Evolutionary conservation across 2,329 filamentous ascomycete species (phyloP), one percentile per base, ranked within the genome.

Genomic region (Ilyonectria robusta): DNA sequence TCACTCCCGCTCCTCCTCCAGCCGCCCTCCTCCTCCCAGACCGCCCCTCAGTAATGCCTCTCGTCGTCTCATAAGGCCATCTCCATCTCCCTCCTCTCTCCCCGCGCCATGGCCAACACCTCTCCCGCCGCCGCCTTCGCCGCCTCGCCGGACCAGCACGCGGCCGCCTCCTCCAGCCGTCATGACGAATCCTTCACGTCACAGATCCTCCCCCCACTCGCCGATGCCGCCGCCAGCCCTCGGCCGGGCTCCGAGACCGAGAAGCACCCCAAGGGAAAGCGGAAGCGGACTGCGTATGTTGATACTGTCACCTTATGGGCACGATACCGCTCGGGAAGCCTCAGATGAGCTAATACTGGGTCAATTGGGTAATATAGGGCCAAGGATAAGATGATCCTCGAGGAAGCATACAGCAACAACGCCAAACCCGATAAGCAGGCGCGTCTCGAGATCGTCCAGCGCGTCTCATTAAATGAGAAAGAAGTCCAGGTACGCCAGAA

Each of bases 371-470:
- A 35, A 53, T 71, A 15, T 70, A 97, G 94, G 77, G 91, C 93
- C 46, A 93, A 95, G 81, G 95, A 98, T 83, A 95, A 97, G 84
- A 89, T 91, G 59, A 89, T 97, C 59, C 90, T 98, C 67, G 95
- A 98, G 81, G 88, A 92, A 40, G 94, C 95, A 66, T 98, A 97
- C 78, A 87, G 89, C 74, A 88, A 86, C 69, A 97, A 98, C 79
- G 89, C 94, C 7, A 98, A 97, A 81, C 95, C 95, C 37, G 95
- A 97, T 84, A 98, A 97, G 83, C 88, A 91, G 62, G 92, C 94
- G 80, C 93, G 95, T 83, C 87, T 93, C 53, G 91, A 92, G 65
- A 94, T 98, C 70, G 94, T 97, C 67, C 89, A 89, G 82, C 93
- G 91, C 81, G 94, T 98, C 68, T 92, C 93, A 26, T 87, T 98